Conservation (phyloP, 768 basidiomycete genomes). For the Artomyces pyxidatus region DNA sequence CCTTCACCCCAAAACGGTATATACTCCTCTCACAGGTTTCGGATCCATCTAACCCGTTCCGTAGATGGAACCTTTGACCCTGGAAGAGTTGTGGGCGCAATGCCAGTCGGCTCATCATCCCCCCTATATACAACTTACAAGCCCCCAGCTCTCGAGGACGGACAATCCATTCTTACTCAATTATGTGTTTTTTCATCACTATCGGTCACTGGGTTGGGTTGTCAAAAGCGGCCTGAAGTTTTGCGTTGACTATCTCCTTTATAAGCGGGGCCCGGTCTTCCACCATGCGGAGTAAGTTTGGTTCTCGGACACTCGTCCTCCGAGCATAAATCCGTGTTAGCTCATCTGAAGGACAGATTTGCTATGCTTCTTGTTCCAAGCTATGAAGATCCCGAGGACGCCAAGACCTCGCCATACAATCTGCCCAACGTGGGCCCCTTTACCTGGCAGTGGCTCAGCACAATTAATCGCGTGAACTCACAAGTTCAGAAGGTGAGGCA, state of each 20-base stretch:
- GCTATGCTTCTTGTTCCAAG: constrained; percentile 85
- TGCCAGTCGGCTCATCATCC: constrained; percentile 52
- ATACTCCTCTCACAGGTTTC: constrained; percentile 16
- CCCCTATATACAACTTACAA: constrained; percentile 22
- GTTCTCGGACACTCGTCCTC: neutral
- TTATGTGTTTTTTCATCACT: constrained; percentile 91
- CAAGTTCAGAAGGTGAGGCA: constrained; percentile 86
- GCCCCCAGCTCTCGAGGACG: constrained; percentile 34
- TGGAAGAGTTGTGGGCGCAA: constrained; percentile 52
- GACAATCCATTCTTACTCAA: constrained; percentile 92
- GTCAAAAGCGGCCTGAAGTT: constrained; percentile 96
- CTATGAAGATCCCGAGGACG: constrained; percentile 78
- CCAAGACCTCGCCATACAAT: constrained; percentile 50
- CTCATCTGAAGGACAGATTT: constrained; percentile 46
- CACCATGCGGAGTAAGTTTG: constrained; percentile 82
- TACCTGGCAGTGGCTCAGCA: constrained; percentile 94
- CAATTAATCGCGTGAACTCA: constrained; percentile 91
- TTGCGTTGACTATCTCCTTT: constrained; percentile 90
- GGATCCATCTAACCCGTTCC: constrained; percentile 2
- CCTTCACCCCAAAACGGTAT: constrained; percentile 56
- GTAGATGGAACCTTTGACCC: constrained; percentile 47
- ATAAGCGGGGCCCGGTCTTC: constrained; percentile 92
- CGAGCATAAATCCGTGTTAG: neutral
- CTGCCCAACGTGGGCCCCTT: constrained; percentile 65
- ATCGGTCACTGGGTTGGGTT: constrained; percentile 94